phyloP scores from a whole-genome alignment of 371 early-diverging fungal genomes.

The Catenaria anguillulae region DNA sequence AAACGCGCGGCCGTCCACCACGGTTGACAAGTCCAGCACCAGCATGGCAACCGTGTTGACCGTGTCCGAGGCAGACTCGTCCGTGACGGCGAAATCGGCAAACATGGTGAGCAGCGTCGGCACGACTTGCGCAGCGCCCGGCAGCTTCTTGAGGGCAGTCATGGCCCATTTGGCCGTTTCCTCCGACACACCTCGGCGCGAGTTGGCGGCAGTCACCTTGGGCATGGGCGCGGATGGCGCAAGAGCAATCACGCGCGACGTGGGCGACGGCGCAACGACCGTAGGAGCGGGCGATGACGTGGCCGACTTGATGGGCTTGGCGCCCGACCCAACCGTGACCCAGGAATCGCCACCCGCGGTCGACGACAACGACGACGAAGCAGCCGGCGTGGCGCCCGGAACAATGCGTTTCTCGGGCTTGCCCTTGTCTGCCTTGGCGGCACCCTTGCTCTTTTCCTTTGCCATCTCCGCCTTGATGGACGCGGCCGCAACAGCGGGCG shows the following conservation, averaged over 20 bases:
- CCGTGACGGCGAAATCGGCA: not conserved
- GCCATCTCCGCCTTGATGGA: not conserved
- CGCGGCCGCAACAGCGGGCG: not conserved
- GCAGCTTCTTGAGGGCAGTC: not conserved
- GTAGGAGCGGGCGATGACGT: not conserved
- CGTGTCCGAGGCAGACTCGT: not conserved
- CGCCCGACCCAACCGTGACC: not conserved
- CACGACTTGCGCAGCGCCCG: not conserved
- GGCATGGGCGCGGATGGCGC: not conserved
- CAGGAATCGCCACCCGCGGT: not conserved
- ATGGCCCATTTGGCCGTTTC: not conserved
- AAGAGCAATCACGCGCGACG: not conserved
- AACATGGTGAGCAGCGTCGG: not conserved
- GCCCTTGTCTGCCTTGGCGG: not conserved
- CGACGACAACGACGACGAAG: not conserved
- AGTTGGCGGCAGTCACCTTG: not conserved
- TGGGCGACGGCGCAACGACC: too few relatives aligned
- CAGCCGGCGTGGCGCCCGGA: not conserved
- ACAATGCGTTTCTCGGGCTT: not conserved
- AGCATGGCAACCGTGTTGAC: not conserved
- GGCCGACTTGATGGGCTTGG: conserved; percentile 1
- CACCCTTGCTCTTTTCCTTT: not conserved
- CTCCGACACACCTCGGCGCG: not conserved
- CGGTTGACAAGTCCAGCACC: not conserved
- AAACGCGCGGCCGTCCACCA: conserved; percentile 1